Evolutionary conservation across 108 stramenopile species (phyloP).

Genomic region (Nitzschia inconspicua): DNA sequence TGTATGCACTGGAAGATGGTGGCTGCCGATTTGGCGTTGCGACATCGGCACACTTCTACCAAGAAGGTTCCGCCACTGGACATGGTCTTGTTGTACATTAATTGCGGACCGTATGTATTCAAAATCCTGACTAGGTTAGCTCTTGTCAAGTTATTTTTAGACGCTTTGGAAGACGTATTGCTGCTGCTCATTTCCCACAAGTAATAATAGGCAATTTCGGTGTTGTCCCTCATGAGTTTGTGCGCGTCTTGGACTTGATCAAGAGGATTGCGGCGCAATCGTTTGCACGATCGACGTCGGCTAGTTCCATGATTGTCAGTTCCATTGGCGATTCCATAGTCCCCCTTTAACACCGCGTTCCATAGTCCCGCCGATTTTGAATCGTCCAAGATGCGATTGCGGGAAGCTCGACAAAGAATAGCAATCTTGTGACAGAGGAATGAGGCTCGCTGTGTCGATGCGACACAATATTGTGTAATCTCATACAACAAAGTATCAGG

Average conservation of each 20-base stretch:
- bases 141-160: conserved; percentile 45
- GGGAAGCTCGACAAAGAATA: conserved; percentile 24
- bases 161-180: conserved; percentile 3
- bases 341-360: conserved; percentile 39
- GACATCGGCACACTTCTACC: conserved; percentile 72
- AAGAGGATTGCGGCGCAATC: conserved; percentile 32
- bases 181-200: conserved; percentile 37
- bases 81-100: conserved; percentile 61
- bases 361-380: conserved; percentile 29
- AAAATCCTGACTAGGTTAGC: conserved; percentile 44
- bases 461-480: conserved; percentile 32
- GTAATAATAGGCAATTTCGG: conserved; percentile 54
- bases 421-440: conserved; percentile 47
- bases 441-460: conserved; percentile 31
- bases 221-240: conserved; percentile 35
- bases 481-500: conserved; percentile 51
- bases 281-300: conserved; percentile 33
- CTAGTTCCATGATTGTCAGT: not conserved
- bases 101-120: conserved; percentile 59
- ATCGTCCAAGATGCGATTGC: conserved; percentile 23
- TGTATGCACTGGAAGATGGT: conserved; percentile 67
- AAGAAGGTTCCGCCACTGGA: conserved; percentile 76
- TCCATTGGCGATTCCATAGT: conserved; percentile 33
- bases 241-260: conserved; percentile 48
- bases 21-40: conserved; percentile 33